phyloP scores from a whole-genome alignment of 495 filamentous ascomycete species.

The Clavariopsis aquatica region DNA sequence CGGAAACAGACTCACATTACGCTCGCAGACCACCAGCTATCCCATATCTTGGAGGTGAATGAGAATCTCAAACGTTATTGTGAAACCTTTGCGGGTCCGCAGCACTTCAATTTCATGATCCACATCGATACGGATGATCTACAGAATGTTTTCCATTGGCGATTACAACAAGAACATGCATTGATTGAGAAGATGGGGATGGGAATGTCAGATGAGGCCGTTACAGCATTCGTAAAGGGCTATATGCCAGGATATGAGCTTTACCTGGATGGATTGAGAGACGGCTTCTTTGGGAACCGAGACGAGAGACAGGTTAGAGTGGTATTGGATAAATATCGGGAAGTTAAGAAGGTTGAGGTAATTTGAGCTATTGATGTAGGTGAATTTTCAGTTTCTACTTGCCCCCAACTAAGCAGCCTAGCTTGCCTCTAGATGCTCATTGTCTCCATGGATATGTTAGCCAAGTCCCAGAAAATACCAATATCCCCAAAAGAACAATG shows the following conservation, averaged over 20 bases:
- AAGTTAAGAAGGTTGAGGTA: neutral
- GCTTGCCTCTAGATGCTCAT: too few relatives aligned
- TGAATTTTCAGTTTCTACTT: neutral
- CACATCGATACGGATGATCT: constrained; percentile 33
- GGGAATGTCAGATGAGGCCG: constrained; percentile 65
- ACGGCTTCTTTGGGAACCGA: constrained; percentile 12
- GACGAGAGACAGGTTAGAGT: constrained; percentile 16
- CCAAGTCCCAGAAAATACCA: too few relatives aligned
- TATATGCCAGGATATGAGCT: constrained; percentile 34
- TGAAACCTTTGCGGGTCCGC: constrained; percentile 37
- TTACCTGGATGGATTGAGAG: constrained; percentile 19
- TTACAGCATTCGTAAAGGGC: constrained; percentile 14
- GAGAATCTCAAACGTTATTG: constrained; percentile 51
- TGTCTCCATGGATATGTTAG: too few relatives aligned
- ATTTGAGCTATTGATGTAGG: neutral
- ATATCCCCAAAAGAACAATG: too few relatives aligned
- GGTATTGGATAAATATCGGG: constrained; percentile 8
- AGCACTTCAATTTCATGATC: constrained; percentile 32
- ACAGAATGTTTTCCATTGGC: constrained; percentile 27
- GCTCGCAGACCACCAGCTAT: constrained; percentile 55
- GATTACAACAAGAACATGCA: constrained; percentile 43
- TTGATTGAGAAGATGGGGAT: constrained; percentile 64
- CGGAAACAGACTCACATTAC: constrained; percentile 51
- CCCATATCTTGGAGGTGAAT: constrained; percentile 74
- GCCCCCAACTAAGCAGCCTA: neutral